phyloP scores from a whole-genome alignment of 345 rosid genomes.

The Brassica carinata region DNA sequence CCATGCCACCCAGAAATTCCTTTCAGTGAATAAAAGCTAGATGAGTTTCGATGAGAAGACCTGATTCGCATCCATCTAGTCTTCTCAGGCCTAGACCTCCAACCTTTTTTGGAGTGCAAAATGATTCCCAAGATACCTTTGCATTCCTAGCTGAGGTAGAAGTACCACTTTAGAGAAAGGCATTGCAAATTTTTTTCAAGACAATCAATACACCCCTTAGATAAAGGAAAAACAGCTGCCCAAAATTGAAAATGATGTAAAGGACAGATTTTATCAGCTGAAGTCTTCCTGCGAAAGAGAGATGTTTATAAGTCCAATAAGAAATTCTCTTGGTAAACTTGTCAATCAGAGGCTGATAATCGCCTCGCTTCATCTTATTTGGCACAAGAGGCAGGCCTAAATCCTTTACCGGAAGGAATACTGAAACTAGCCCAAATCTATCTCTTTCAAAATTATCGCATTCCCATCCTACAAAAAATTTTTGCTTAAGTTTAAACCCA shows the following conservation, averaged over 20 bases:
- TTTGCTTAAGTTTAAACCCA: neutral
- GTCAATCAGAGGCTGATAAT: neutral
- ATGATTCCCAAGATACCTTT: neutral
- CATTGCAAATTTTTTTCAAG: neutral
- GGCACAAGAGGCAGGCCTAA: neutral
- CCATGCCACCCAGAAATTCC: neutral
- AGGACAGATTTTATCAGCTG: neutral
- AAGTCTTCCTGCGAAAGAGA: neutral
- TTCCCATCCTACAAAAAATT: neutral
- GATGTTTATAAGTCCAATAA: neutral
- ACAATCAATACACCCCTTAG: neutral
- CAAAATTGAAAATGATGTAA: neutral
- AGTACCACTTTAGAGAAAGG: neutral
- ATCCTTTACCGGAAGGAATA: neutral
- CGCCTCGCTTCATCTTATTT: neutral
- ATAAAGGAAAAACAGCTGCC: neutral
- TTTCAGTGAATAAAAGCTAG: neutral
- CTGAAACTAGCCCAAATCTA: neutral
- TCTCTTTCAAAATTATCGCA: neutral
- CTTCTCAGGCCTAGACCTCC: neutral
- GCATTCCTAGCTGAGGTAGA: neutral
- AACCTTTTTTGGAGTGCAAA: neutral
- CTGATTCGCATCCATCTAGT: neutral
- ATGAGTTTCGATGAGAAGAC: neutral
- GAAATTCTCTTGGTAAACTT: neutral